These are phyloP conservation scores for Hirschioporus abietinus DNA, from an alignment of 768 basidiomycete species.

Conservation along the genomic window DNA sequence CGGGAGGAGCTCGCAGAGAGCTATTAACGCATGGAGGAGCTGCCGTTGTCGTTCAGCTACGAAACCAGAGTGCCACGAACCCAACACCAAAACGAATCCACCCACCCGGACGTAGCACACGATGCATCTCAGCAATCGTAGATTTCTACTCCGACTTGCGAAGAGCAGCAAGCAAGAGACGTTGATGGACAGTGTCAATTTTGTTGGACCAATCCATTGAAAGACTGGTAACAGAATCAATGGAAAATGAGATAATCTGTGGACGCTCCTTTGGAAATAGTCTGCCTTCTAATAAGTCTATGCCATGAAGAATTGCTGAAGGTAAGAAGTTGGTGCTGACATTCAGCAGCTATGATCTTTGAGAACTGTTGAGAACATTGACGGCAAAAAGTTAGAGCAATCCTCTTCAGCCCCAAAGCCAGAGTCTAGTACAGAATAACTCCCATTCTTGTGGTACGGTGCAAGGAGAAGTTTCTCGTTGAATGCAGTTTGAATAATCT, in stretches of 20 bases:
- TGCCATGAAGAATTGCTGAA: slow-evolving; percentile 10
- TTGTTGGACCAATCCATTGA: slow-evolving; percentile 24
- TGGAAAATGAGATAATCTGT: slow-evolving; percentile 12
- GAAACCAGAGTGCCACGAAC: slow-evolving; percentile 13
- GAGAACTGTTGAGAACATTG: neutral
- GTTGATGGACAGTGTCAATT: slow-evolving; percentile 29
- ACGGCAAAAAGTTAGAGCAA: neutral
- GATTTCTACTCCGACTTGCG: slow-evolving; percentile 23
- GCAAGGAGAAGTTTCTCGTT: neutral
- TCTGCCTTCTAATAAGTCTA: slow-evolving; percentile 15
- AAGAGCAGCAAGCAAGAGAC: slow-evolving; percentile 26
- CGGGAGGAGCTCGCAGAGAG: slow-evolving; percentile 7
- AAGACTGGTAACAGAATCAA: slow-evolving; percentile 21
- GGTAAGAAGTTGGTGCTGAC: slow-evolving; percentile 6
- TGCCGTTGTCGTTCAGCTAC: slow-evolving; percentile 7
- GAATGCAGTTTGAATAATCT: neutral
- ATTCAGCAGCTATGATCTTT: slow-evolving; percentile 16
- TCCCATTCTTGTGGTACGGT: neutral
- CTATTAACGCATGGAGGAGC: slow-evolving; percentile 7
- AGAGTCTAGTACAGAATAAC: neutral
- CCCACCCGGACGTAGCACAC: slow-evolving; percentile 28
- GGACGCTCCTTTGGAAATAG: slow-evolving; percentile 12
- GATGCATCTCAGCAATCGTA: slow-evolving; percentile 22
- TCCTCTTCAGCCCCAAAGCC: neutral
- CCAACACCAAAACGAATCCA: slow-evolving; percentile 26